Conservation (phyloP, 495 filamentous ascomycete genomes). For the Durotheca rogersii region DNA sequence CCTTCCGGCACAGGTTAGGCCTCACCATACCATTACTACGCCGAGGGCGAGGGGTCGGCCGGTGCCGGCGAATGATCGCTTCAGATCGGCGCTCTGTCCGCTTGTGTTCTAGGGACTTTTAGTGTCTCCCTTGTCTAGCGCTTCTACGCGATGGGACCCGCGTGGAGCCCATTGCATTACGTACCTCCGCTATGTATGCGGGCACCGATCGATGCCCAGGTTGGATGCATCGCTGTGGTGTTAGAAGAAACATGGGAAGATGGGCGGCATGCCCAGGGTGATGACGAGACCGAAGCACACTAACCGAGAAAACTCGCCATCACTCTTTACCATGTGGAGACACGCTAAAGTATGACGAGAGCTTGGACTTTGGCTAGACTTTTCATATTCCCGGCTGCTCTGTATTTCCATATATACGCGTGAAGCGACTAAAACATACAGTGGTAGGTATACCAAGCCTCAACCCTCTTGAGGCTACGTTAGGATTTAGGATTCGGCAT, state of each 20-base stretch:
- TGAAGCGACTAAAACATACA: no score
- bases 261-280: background rate
- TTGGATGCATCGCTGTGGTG: background rate
- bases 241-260: background rate
- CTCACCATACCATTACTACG: conserved; percentile 15
- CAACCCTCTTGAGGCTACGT: background rate
- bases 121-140: background rate
- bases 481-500: background rate
- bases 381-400: no score
- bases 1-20: conserved; percentile 14
- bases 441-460: no score
- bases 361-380: no score
- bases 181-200: background rate
- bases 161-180: conserved; percentile 1
- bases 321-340: background rate
- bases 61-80: conserved; percentile 11
- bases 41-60: conserved; percentile 4
- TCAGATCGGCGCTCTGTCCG: no score
- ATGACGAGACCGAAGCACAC: background rate
- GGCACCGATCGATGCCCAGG: background rate
- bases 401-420: no score
- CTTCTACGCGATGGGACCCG: background rate
- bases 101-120: no score
- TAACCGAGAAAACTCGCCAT: background rate
- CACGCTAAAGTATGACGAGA: no score